Conservation (phyloP, 805 yeast species). For the Barnettozyma botsteinii region DNA sequence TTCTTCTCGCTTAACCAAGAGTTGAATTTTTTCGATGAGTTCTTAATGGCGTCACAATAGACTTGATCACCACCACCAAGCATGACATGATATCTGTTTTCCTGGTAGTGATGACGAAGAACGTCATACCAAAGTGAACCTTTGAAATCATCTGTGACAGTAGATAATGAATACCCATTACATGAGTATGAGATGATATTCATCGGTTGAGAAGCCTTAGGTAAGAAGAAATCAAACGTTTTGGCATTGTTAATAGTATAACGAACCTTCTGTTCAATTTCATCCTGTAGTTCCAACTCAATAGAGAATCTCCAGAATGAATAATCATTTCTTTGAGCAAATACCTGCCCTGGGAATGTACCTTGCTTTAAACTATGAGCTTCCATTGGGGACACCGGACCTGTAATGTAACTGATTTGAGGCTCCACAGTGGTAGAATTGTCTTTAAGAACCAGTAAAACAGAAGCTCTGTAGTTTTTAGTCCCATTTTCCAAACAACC, state of each 20-base stretch:
- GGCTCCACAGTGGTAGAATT: slow-evolving; percentile 32
- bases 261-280: slow-evolving; percentile 53
- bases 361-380: slow-evolving; percentile 29
- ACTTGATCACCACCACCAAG: slow-evolving; percentile 97
- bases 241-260: slow-evolving; percentile 50
- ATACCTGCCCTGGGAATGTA: slow-evolving; percentile 39
- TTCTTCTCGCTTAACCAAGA: slow-evolving; percentile 59
- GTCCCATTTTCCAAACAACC: slow-evolving; percentile 51
- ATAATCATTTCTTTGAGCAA: slow-evolving; percentile 40
- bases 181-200: slow-evolving; percentile 82
- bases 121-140: slow-evolving; percentile 89
- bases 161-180: slow-evolving; percentile 79
- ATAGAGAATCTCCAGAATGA: slow-evolving; percentile 65
- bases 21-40: slow-evolving; percentile 44
- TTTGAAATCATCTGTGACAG: slow-evolving; percentile 59
- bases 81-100: slow-evolving; percentile 81
- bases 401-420: slow-evolving; percentile 20
- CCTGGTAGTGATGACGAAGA: slow-evolving; percentile 51
- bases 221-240: slow-evolving; percentile 65
- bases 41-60: slow-evolving; percentile 77
- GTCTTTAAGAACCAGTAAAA: slow-evolving; percentile 52
- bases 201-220: slow-evolving; percentile 61
- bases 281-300: slow-evolving; percentile 37
- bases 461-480: slow-evolving; percentile 57
- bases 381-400: slow-evolving; percentile 24